Percentiles rank a stretch among this genome's conserved stretches.
These are phyloP conservation scores for Agrocybe pediades DNA, from an alignment of 768 basidiomycete species.

Conservation along the genomic window DNA sequence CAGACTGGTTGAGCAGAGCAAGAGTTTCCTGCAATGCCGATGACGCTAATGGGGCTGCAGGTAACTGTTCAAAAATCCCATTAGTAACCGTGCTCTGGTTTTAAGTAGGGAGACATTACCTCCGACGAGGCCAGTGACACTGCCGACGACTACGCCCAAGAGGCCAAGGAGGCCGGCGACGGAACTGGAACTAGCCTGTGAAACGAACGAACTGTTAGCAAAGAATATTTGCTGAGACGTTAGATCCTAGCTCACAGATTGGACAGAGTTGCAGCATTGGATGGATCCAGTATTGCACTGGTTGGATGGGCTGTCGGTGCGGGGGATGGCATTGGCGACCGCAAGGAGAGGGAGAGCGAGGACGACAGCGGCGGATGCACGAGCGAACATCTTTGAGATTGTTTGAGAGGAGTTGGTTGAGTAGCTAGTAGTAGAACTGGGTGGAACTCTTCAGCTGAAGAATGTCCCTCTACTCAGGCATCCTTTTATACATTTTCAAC, in stretches of 20 bases:
- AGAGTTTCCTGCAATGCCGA: slow-evolving; percentile 24
- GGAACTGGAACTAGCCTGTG: slow-evolving; percentile 17
- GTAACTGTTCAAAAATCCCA: slow-evolving; percentile 13
- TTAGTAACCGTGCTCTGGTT: background rate
- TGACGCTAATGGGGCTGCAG: slow-evolving; percentile 30
- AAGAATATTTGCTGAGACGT: background rate
- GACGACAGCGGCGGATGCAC: slow-evolving; percentile 24
- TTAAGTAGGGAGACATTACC: background rate
- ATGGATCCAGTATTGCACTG: slow-evolving; percentile 29
- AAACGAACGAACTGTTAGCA: background rate
- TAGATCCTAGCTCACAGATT: slow-evolving; percentile 16
- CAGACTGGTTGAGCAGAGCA: slow-evolving; percentile 30
- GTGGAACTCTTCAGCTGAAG: slow-evolving; percentile 22
- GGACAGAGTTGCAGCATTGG: slow-evolving; percentile 28
- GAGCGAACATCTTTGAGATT: slow-evolving; percentile 28
- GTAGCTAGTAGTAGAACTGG: slow-evolving; percentile 22
- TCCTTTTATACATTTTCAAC: slow-evolving; percentile 16
- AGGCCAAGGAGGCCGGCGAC: slow-evolving; percentile 21
- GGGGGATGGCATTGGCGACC: slow-evolving; percentile 25
- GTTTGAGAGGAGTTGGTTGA: slow-evolving; percentile 1
- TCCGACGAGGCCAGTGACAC: slow-evolving; percentile 18
- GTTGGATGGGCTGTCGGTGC: slow-evolving; percentile 17
- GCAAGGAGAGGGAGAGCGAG: slow-evolving; percentile 28
- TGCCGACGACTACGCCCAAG: slow-evolving; percentile 23
- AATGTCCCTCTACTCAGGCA: background rate